Base-by-base conservation (phyloP, 371 early-diverging fungal genomes). In the Syncephalastrum contaminatum region DNA sequence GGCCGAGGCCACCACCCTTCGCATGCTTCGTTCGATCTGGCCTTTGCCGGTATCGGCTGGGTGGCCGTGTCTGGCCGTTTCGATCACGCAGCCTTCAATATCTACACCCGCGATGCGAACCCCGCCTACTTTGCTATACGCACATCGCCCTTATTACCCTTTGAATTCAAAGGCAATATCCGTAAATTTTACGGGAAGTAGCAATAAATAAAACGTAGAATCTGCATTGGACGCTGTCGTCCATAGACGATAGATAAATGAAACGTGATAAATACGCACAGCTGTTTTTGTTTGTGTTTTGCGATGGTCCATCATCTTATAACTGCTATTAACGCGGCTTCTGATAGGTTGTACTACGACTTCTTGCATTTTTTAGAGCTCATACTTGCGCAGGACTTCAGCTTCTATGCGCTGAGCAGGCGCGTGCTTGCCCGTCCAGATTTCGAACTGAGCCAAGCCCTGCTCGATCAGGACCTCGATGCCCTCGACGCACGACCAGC, bases 381-480 rank as follows among this genome's bases (percentile, higher is more conserved):
- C 73, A 41, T 77, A 77, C 42, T 65, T 72, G 45, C 64, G 69
- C 44, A 75, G 55, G 0, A 81, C 79, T 61, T 75, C 62, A 13
- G 50, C 64, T 50, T 74, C 73, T 43, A 83, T 81, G 30, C 60
- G 63, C 15, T 69, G 53, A 22, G 56, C 56, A 5, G 87, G 88
- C 15, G 88, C 85, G 24, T 66, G 72, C 19, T 80, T 70, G 30
- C 85, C 81, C 4, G 88, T 86, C 91, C 91, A 92, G 41, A 78
- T 78, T 51, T 82, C 80, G 51, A 88, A 84, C 70, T 98, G 97
- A 63, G 90, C 91, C 46, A 90, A 73, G 13, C 96, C 98, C 69
- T 98, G 97, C 65, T 90, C 91, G 51, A 95, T 80, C 62, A 98
- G 73, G 0, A 98, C 86, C 53, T 92, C 87, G 43, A 95, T 81